phyloP scores from a whole-genome alignment of 345 rosid genomes.

The Gossypium bickii region DNA sequence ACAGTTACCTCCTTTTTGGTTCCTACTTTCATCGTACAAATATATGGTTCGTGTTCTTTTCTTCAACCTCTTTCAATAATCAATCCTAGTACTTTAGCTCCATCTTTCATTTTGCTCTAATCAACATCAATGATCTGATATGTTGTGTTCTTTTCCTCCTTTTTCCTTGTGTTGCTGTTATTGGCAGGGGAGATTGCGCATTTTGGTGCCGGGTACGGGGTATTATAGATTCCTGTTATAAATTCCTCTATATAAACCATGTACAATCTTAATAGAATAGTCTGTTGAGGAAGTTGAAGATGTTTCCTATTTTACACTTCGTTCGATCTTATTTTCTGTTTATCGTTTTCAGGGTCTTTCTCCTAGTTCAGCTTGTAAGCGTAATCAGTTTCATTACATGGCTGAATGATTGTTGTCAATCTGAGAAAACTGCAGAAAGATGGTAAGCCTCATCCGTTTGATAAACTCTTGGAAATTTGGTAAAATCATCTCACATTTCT shows the following conservation, averaged over 20 bases:
- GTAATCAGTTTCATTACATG: conserved; percentile 88
- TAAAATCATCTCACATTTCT: neutral
- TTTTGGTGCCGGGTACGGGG: conserved; percentile 99
- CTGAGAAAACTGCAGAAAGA: conserved; percentile 60
- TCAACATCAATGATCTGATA: neutral
- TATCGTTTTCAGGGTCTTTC: conserved; percentile 69
- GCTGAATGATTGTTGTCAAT: conserved; percentile 67
- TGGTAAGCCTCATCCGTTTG: conserved; percentile 41
- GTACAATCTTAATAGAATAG: conserved; percentile 23
- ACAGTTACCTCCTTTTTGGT: conserved; percentile 61
- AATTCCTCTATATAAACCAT: conserved; percentile 15
- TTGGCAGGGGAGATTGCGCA: conserved; percentile 87
- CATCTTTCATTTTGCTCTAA: neutral
- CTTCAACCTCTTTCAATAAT: neutral
- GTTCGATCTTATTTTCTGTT: neutral
- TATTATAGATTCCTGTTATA: conserved; percentile 33
- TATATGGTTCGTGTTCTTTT: conserved; percentile 62
- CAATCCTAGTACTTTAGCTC: neutral
- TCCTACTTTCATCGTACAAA: conserved; percentile 58
- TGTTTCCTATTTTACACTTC: conserved; percentile 12
- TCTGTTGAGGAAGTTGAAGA: conserved; percentile 12
- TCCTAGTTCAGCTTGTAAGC: conserved; percentile 82
- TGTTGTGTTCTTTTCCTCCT: neutral
- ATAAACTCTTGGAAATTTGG: neutral
- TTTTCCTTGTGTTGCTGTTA: conserved; percentile 2